phyloP scores from a whole-genome alignment of 2,329 filamentous ascomycete genomes.

The Juglanconis oblonga region DNA sequence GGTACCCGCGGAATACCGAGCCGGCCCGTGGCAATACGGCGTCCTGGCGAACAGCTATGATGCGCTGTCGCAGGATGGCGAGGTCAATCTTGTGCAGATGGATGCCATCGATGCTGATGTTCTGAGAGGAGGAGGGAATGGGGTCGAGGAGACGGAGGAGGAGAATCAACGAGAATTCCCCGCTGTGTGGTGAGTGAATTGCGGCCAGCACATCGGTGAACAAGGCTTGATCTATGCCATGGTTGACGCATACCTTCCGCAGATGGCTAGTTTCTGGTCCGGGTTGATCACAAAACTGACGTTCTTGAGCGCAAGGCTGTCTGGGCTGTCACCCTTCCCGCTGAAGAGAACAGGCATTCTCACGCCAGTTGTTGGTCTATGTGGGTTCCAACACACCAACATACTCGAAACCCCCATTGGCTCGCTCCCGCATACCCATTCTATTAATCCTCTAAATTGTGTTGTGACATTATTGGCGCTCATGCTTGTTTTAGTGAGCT shows the following conservation, averaged over 20 bases:
- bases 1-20: conserved; percentile 30
- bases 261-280: conserved; percentile 32
- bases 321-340: too few relatives aligned
- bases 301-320: too few relatives aligned
- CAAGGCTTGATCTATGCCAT: neutral
- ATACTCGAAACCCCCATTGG: too few relatives aligned
- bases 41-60: conserved; percentile 43
- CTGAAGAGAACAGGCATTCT: too few relatives aligned
- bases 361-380: too few relatives aligned
- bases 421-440: too few relatives aligned
- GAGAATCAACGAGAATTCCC: conserved; percentile 39
- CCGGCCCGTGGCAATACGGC: conserved; percentile 38
- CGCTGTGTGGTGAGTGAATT: conserved; percentile 23
- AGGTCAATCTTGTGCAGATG: conserved; percentile 31
- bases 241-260: conserved; percentile 19
- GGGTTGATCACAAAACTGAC: conserved; percentile 23
- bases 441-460: too few relatives aligned
- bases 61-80: conserved; percentile 31
- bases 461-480: too few relatives aligned
- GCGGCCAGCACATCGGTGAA: too few relatives aligned
- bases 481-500: neutral
- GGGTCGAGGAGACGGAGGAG: conserved; percentile 39
- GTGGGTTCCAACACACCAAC: too few relatives aligned
- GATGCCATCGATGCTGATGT: conserved; percentile 33
- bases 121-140: conserved; percentile 18